Base-by-base conservation (phyloP, 495 filamentous ascomycete species). In the Annulohypoxylon moriforme region DNA sequence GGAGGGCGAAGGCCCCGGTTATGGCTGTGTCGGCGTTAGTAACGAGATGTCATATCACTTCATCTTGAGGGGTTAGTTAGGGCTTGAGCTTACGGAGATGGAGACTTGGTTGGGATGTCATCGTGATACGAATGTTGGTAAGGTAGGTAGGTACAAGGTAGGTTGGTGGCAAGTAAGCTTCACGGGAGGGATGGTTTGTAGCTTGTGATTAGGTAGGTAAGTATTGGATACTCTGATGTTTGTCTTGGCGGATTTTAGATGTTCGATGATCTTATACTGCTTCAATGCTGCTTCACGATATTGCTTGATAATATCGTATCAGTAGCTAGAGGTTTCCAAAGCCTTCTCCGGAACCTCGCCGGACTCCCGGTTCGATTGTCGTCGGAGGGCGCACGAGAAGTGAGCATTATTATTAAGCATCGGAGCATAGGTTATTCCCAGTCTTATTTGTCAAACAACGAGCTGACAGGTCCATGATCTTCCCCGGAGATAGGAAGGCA, bases 1-100 rank as follows among this genome's bases (percentile, higher is more conserved):
- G 82, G 5, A 80, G 64, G 49, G 77, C 76, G 76, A 79, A 85
- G 63, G 75, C 71, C 64, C 80, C 81, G 10, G 80, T 81, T 46
- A 83, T 75, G 25, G 82, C 80, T 82, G 57, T 16, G 1, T 6
- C 4, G 52, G 13, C 5, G 58, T 8, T 34, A n/a, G 57, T 60
- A 10, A n/a, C 8, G 9, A n/a, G 14, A 4, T 49, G 9, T 42
- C 13, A 42, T 29, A 22, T 56, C 13, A 56, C 10, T 2, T 56
- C 31, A 56, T 34, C 13, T 5, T 14, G 9, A 5, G 9, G 4
- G 4, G 11, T 4, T 24, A 16, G 50, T 34, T n/a, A 14, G 14
- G 33, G 9, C 22, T 29, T 29, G 6, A 20, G 52, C 60, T 64
- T 64, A 64, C 60, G 60, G 13, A 61, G 58, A 18, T 8, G 58